These are phyloP conservation scores for Ceratobasidium papillatum DNA, from an alignment of 1,284 basidiomycete genomes.

Conservation along the genomic window DNA sequence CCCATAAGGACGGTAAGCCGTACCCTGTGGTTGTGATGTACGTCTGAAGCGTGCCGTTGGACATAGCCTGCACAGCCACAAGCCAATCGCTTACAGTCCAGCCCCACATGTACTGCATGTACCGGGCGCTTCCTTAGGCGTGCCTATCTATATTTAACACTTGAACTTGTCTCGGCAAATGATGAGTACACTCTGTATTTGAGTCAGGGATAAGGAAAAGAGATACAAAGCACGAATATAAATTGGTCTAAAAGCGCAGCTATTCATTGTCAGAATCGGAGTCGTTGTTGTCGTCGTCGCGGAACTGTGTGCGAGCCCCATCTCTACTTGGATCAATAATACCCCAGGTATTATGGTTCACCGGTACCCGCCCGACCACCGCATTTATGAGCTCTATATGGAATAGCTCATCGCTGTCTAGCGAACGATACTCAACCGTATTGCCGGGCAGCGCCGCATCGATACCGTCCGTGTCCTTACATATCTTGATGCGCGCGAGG, in stretches of 20 bases:
- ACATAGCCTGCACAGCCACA: too few species aligned
- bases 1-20: not conserved
- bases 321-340: conserved; percentile 12
- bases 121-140: not conserved
- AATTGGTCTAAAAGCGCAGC: not conserved
- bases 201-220: not conserved
- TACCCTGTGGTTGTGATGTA: not conserved
- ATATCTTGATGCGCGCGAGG: conserved; percentile 5
- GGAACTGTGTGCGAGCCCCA: conserved; percentile 20
- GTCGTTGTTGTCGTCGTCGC: not conserved
- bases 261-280: not conserved
- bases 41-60: too few species aligned
- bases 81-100: not conserved
- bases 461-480: not conserved
- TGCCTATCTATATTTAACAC: not conserved
- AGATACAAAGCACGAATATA: not conserved
- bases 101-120: not conserved
- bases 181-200: not conserved
- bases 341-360: conserved; percentile 12
- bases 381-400: conserved; percentile 4
- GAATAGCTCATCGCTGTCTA: not conserved
- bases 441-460: conserved; percentile 16
- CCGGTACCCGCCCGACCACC: not conserved
- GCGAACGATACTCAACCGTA: conserved; percentile 2
- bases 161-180: not conserved